Evolutionary conservation across 805 yeast species (phyloP), one percentile per base, ranked within the genome.

Genomic region (Ogataea pini): DNA sequence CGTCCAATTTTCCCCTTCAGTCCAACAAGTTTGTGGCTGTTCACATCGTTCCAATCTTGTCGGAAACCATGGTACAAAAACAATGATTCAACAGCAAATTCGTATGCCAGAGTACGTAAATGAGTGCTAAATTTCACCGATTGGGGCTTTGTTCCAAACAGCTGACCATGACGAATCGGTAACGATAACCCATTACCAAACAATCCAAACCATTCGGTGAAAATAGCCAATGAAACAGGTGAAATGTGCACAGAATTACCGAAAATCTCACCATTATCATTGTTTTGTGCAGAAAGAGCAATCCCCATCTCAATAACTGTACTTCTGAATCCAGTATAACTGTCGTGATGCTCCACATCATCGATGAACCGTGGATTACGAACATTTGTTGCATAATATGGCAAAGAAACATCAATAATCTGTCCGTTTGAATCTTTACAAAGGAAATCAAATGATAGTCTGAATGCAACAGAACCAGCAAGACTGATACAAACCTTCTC

Each of bases 191-290:
- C 83, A 20, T 89, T 84, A n/a, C 86, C 78, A 65, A 91, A 91
- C 55, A 87, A 73, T 28, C 70, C 71, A 91, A 96, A 90, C 97
- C 97, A 92, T 4, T 67, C 61, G 55, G 80, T 78, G 67, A 92
- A 89, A 49, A 80, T 85, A 13, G 68, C 60, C 54, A 91, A 71
- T 0, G 83, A 77, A 4, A 70, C 72, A 1, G 96, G 96, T 3
- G 89, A 74, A 38, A 92, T 68, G 61, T 89, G 94, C 37, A 88
- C 73, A 0, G 89, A 72, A 65, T 90, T 91, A 55, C 81, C 78
- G 3, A 76, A 60, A 6, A 58, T 48, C 12, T 44, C 43, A 4
- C 47, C 34, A 5, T 13, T 14, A 4, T 8, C 34, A 8, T 12
- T 17, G 16, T 31, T n/a, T 8, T 31, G 18, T 14, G 34, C 34